These are phyloP conservation scores for Epithemia pelagica DNA, from an alignment of 108 stramenopile species.

Conservation along the genomic window DNA sequence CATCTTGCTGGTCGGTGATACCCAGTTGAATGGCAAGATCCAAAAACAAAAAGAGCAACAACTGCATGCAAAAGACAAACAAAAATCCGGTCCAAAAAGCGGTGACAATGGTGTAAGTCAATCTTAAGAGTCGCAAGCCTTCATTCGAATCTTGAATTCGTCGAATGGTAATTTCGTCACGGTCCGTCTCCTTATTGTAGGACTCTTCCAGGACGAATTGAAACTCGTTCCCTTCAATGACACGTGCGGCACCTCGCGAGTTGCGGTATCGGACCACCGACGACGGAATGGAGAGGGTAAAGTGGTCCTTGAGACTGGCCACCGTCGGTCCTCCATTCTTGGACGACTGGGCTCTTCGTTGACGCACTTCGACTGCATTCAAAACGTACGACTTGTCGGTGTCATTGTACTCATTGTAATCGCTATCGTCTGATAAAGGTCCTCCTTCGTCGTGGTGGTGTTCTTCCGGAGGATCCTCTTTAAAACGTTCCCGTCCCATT, in stretches of 20 bases:
- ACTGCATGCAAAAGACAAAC: slow-evolving; percentile 60
- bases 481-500: too few species aligned
- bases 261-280: slow-evolving; percentile 38
- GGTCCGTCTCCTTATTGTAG: slow-evolving; percentile 14
- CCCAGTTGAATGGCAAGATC: slow-evolving; percentile 38
- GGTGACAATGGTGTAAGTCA: slow-evolving; percentile 44
- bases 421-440: neutral
- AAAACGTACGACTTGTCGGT: neutral
- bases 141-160: slow-evolving; percentile 23
- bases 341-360: too few species aligned
- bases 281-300: slow-evolving; percentile 37
- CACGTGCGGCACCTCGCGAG: slow-evolving; percentile 25
- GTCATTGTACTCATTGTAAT: neutral
- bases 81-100: slow-evolving; percentile 51
- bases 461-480: too few species aligned
- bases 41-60: slow-evolving; percentile 47
- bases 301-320: slow-evolving; percentile 40
- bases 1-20: slow-evolving; percentile 1
- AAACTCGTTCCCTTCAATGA: slow-evolving; percentile 30
- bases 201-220: slow-evolving; percentile 49
- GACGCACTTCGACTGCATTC: neutral
- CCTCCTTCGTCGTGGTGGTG: too few species aligned
- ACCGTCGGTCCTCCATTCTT: slow-evolving; percentile 13
- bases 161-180: slow-evolving; percentile 33
- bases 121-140: slow-evolving; percentile 28